These are phyloP conservation scores for Gomphus bonarii DNA, from an alignment of 1,284 basidiomycete species.

Conservation along the genomic window DNA sequence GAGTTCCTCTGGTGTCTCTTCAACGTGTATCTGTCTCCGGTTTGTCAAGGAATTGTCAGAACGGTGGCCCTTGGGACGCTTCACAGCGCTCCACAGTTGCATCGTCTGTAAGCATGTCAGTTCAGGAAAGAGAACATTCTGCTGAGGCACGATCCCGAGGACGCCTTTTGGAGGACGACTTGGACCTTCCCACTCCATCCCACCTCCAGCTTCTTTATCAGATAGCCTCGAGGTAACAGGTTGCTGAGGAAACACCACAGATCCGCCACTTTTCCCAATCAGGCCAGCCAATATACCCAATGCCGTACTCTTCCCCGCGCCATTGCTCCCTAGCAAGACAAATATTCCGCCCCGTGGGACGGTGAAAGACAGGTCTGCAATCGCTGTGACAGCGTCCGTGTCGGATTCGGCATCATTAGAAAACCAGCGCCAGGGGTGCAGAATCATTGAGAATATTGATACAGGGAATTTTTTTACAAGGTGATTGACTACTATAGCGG, in stretches of 20 bases:
- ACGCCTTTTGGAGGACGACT: conserved; percentile 28
- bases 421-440: background rate
- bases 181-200: conserved; percentile 22
- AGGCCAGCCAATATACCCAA: conserved; percentile 60
- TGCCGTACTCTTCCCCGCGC: conserved; percentile 71
- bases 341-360: conserved; percentile 64
- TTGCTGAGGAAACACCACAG: conserved; percentile 36
- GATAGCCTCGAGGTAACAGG: background rate
- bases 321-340: conserved; percentile 66
- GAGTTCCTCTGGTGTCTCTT: conserved; percentile 38
- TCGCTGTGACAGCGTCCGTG: conserved; percentile 41
- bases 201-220: background rate
- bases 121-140: conserved; percentile 75
- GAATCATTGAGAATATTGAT: background rate
- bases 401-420: background rate
- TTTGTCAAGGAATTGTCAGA: background rate
- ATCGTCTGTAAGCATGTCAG: conserved; percentile 67
- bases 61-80: conserved; percentile 33
- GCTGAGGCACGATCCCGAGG: conserved; percentile 72
- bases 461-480: conserved; percentile 1
- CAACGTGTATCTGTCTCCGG: background rate
- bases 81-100: conserved; percentile 63
- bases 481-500: background rate
- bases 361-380: conserved; percentile 52
- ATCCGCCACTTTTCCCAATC: conserved; percentile 45